Evolutionary conservation across 352 stramenopile species (phyloP).

Genomic region (Phytophthora fragariaefolia): DNA sequence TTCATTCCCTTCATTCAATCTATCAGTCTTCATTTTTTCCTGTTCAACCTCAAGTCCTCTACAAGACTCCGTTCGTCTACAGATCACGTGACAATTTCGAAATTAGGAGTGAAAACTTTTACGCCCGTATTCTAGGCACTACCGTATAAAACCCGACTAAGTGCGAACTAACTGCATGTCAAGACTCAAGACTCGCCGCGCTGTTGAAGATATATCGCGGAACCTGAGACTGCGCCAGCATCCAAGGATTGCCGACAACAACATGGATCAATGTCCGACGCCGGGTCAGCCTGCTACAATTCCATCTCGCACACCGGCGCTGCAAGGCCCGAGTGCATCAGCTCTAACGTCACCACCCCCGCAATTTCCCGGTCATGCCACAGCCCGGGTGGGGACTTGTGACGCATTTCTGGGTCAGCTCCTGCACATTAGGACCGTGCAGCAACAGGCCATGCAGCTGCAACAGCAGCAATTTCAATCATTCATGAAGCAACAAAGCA

Average conservation of each 20-base stretch:
- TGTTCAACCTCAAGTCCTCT: neutral
- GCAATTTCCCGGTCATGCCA: constrained; percentile 1
- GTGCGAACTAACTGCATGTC: constrained; percentile 1
- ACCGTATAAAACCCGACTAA: constrained; percentile 3
- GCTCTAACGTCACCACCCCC: neutral
- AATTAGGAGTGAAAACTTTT: constrained; percentile 11
- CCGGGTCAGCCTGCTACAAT: neutral
- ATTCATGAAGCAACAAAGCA: constrained; percentile 17
- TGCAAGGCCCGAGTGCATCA: neutral
- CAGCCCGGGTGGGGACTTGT: neutral
- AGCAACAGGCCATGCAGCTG: constrained; percentile 8
- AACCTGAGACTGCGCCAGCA: constrained; percentile 7
- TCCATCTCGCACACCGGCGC: neutral
- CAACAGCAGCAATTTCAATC: constrained; percentile 18
- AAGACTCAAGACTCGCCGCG: constrained; percentile 4
- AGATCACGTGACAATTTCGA: constrained; percentile 6
- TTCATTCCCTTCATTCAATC: neutral
- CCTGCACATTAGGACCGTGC: constrained; percentile 2
- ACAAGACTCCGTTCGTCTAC: neutral
- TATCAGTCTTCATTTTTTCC: neutral
- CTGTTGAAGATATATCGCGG: neutral
- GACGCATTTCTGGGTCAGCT: neutral
- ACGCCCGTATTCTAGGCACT: constrained; percentile 11
- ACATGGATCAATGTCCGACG: neutral
- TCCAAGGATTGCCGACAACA: neutral